Evolutionary conservation across 345 rosid species (phyloP), one percentile per base, ranked within the genome.

Genomic region (Eucalyptus coolabah): DNA sequence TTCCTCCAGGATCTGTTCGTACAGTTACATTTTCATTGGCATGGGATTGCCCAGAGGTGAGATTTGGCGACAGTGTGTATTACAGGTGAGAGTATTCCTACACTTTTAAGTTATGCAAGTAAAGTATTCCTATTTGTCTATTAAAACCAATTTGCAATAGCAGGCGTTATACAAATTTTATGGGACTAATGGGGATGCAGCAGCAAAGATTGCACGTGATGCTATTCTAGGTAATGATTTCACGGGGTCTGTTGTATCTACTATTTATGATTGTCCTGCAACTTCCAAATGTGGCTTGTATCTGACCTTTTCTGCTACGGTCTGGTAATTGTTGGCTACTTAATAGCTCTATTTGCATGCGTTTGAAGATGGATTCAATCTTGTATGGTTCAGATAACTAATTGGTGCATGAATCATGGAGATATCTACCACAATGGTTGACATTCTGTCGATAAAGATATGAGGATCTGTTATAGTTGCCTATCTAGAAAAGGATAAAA

Each of bases 21-120:
- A 88, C 90, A 28, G 93, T 95, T 87, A 96, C 95, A 67, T 98
- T 98, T 94, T 95, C 99, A 60, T 92, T 98, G 93, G 93, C 98
- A 87, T 98, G 99, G 99, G 99, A 97, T 94, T 96, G 98, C 90
- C 99, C 99, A 50, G 97, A 97, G 91, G 95, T 93, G 86, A 93
- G 89, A n/a, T 98, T 98, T 91, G 85, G 93, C 88, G 97, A 95
- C 87, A 97, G 94, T 93, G 93, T 95, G 88, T 97, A 96, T 89
- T 91, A 91, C 86, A 94, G 99, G 99, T 96, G 87, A 88, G 89
- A 88, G 89, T 88, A 47, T 53, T 21, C 18, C 59, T 42, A 83
- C 12, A 16, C 49, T 50, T 80, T 3, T 60, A 45, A 42, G 83
- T 37, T 23, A 37, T 19, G 44, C 28, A 21, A 72, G 42, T 37